Conservation (phyloP, 177 flowering plant genomes). For the Vitis hybrid region DNA sequence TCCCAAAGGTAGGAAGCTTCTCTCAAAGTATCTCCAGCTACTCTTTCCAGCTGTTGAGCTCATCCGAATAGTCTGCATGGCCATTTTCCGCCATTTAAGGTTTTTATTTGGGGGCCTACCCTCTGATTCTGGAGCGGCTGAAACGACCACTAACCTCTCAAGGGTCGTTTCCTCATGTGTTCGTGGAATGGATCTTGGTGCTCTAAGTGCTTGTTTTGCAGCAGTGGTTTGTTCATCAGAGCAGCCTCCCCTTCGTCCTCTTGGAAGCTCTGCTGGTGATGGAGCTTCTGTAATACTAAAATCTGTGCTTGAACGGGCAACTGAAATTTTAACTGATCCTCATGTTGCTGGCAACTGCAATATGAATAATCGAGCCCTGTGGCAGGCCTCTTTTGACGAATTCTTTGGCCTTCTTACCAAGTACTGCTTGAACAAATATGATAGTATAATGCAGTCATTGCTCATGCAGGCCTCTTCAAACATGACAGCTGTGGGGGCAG, state of each 20-base stretch:
- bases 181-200: conserved; percentile 51
- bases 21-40: conserved; percentile 43
- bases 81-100: conserved; percentile 58
- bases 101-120: conserved; percentile 55
- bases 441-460: conserved; percentile 38
- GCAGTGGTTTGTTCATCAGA: conserved; percentile 69
- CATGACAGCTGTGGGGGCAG: conserved; percentile 28
- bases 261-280: conserved; percentile 61
- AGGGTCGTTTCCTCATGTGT: conserved; percentile 37
- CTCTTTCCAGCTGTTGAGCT: conserved; percentile 48
- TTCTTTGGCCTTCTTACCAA: conserved; percentile 55
- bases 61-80: conserved; percentile 55
- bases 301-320: conserved; percentile 55
- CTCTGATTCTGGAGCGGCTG: conserved; percentile 38
- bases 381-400: conserved; percentile 70
- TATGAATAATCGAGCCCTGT: conserved; percentile 36
- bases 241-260: conserved; percentile 64
- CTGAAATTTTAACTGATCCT: conserved; percentile 46
- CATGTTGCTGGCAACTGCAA: conserved; percentile 32
- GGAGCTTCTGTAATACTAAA: conserved; percentile 49
- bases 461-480: conserved; percentile 19
- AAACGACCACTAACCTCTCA: conserved; percentile 38
- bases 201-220: conserved; percentile 64
- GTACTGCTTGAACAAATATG: conserved; percentile 54
- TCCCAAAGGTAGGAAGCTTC: conserved; percentile 51